Evolutionary conservation across 768 basidiomycete genomes (phyloP).

Genomic region (Grammothele lineata): DNA sequence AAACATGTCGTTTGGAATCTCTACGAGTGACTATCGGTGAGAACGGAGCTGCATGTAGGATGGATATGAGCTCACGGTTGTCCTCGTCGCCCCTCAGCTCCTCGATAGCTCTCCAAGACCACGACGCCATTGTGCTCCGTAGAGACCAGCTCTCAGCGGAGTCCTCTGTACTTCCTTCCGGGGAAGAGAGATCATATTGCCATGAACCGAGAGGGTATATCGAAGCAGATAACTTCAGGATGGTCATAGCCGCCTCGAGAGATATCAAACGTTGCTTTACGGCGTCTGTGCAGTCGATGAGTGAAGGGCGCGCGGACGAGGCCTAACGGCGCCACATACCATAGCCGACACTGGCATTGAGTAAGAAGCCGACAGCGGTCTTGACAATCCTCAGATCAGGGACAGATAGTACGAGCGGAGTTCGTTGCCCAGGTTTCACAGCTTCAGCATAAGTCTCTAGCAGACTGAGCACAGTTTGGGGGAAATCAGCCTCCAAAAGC

Average conservation of each 20-base stretch:
- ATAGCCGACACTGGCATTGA: conserved; percentile 75
- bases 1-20: conserved; percentile 52
- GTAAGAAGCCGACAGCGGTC: conserved; percentile 72
- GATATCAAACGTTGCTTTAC: conserved; percentile 66
- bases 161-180: conserved; percentile 22
- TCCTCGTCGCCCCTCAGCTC: conserved; percentile 62
- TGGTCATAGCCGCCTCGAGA: conserved; percentile 61
- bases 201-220: conserved; percentile 76
- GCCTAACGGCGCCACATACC: conserved; percentile 40
- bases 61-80: conserved; percentile 34
- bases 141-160: conserved; percentile 59
- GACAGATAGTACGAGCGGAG: conserved; percentile 49
- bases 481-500: conserved; percentile 67
- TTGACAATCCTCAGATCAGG: conserved; percentile 69
- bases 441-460: conserved; percentile 58
- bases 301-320: neutral
- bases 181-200: conserved; percentile 23
- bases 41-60: neutral
- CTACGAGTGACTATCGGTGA: neutral
- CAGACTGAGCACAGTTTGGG: conserved; percentile 60
- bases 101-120: conserved; percentile 75
- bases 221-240: conserved; percentile 61
- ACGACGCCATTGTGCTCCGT: conserved; percentile 61
- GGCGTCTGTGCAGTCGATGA: conserved; percentile 44
- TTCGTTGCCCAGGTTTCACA: conserved; percentile 35